Percentiles rank a stretch among this genome's conserved stretches.
Conservation (phyloP, 371 early-diverging fungal species). For the Mortierella sp. region DNA sequence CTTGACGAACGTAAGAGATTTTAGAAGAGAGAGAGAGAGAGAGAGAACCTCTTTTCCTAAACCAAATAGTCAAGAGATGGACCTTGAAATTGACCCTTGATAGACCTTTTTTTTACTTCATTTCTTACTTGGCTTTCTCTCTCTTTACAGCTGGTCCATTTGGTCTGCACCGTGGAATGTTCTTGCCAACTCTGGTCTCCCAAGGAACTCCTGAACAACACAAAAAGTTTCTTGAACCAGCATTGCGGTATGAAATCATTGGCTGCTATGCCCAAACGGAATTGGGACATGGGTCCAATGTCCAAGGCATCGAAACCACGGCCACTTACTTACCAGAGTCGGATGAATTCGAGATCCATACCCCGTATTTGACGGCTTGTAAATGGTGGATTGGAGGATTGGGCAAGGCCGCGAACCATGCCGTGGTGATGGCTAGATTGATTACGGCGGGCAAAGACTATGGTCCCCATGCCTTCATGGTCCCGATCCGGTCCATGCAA, state of each 20-base stretch:
- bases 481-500: conserved; percentile 66
- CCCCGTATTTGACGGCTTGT: conserved; percentile 86
- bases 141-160: conserved; percentile 55
- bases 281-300: conserved; percentile 88
- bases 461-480: conserved; percentile 78
- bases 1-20: conserved; percentile 60
- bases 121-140: too few relatives aligned
- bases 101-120: too few relatives aligned
- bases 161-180: conserved; percentile 59
- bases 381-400: conserved; percentile 97
- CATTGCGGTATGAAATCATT: conserved; percentile 74
- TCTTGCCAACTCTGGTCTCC: conserved; percentile 77
- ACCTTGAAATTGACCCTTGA: too few relatives aligned
- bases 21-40: too few relatives aligned
- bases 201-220: conserved; percentile 81
- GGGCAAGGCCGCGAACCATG: conserved; percentile 79
- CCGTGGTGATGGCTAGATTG: conserved; percentile 80
- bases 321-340: conserved; percentile 84
- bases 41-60: too few relatives aligned
- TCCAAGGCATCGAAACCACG: conserved; percentile 91
- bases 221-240: conserved; percentile 74
- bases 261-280: conserved; percentile 94
- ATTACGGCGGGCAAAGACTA: conserved; percentile 75
- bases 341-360: conserved; percentile 87
- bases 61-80: too few relatives aligned